Evolutionary conservation across 2,329 filamentous ascomycete species (phyloP), one percentile per base, ranked within the genome.

Genomic region (Zymoseptoria passerinii): DNA sequence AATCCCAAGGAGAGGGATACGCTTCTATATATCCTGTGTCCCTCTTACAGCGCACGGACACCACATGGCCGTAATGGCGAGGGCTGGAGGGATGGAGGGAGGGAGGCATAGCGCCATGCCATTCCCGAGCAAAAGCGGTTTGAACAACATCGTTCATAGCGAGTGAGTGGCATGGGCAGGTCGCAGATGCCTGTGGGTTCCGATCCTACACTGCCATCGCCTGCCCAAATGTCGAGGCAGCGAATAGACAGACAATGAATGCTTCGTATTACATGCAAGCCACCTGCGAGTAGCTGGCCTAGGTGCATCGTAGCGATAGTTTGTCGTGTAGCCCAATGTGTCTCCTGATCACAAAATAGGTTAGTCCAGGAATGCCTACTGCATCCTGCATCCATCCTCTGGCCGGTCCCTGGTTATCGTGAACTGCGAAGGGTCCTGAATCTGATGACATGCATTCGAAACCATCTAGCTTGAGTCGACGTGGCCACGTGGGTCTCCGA

Each of bases 21-120:
- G 53, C 48, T 58, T 54, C 56, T 62, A 64, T 64, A 64, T 64
- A 64, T 57, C 58, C 56, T 61, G 58, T 58, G 58, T 56, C 61
- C 56, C 56, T 48, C 56, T 57, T 50, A 29, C 16, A 23, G 44
- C 50, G 52, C 52, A 59, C 56, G 50, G 58, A 50, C 58, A 56
- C 58, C 52, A 56, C 57, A 54, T 58, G 54, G 59, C 28, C 23
- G 9, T 5, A 10, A 40, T 44, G 35, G 35, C 10, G 13, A 44
- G 35, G 18, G 50, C 4, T 23, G 23, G 23, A 52, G n/a, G 28
- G 19, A 29, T 29, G 52, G 52, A 8, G 23, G 35, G 35, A 13
- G 13, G 35, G 35, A 44, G 3, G 35, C 2, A 44, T 35, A 56
- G 52, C 56, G 55, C 54, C 60, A 61, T 61, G 59, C 51, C 58